Evolutionary conservation across 2,329 filamentous ascomycete species (phyloP).

Genomic region (Didymosphaeria variabile): DNA sequence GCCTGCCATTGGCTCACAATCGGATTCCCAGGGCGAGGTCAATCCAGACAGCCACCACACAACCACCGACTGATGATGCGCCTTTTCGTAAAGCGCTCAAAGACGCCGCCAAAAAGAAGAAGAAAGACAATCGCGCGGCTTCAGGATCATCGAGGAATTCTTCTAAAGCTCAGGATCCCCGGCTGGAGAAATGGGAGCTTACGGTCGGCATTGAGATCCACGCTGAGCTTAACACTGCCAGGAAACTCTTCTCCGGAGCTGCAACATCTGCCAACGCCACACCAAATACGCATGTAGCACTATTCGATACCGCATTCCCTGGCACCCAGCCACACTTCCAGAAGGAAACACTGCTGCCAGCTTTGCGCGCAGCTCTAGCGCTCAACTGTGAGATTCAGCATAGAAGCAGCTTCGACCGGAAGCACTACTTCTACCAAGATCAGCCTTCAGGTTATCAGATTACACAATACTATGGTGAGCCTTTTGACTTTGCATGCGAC

Average conservation of each 20-base stretch:
- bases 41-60: conserved; percentile 35
- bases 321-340: conserved; percentile 90
- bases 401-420: conserved; percentile 87
- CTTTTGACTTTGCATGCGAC: not conserved
- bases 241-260: conserved; percentile 85
- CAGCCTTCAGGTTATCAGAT: conserved; percentile 97
- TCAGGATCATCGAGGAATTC: conserved; percentile 19
- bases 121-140: conserved; percentile 28
- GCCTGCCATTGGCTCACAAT: conserved; percentile 26
- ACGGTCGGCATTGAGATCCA: conserved; percentile 98
- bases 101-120: conserved; percentile 48
- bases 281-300: conserved; percentile 86
- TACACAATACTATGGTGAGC: conserved; percentile 84
- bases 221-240: conserved; percentile 87
- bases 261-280: conserved; percentile 62
- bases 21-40: conserved; percentile 18
- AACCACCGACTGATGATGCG: conserved; percentile 35
- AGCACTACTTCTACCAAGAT: conserved; percentile 99
- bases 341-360: conserved; percentile 81
- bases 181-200: conserved; percentile 78
- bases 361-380: conserved; percentile 87
- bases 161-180: conserved; percentile 26
- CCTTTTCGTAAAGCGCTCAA: conserved; percentile 50
- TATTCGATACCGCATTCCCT: conserved; percentile 89
- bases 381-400: conserved; percentile 80